A percentile compares a stretch with the other conserved stretches of the same genome.
These are phyloP conservation scores for Flaveria robusta DNA, from an alignment of 129 eudicot species.

Conservation along the genomic window DNA sequence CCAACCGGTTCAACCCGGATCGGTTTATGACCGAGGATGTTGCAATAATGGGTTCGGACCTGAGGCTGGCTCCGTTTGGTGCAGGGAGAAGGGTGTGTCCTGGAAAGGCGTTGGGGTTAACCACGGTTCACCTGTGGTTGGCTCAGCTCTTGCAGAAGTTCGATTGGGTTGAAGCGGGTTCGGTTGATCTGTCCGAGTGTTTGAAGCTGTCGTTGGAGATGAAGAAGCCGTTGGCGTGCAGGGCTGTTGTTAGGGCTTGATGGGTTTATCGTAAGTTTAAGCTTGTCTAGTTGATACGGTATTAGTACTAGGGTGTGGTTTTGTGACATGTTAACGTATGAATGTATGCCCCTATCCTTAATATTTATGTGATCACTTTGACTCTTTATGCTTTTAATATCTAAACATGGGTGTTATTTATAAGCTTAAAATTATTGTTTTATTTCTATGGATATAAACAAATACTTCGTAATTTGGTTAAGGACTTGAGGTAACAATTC, in stretches of 20 bases:
- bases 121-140: slow-evolving; percentile 84
- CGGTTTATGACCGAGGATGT: slow-evolving; percentile 67
- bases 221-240: slow-evolving; percentile 83
- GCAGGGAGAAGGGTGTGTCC: slow-evolving; percentile 99
- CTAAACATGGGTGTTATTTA: too few relatives aligned
- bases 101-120: slow-evolving; percentile 83
- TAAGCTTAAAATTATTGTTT: too few relatives aligned
- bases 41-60: slow-evolving; percentile 83
- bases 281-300: slow-evolving; percentile 3
- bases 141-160: slow-evolving; percentile 78
- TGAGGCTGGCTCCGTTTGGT: slow-evolving; percentile 91
- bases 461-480: too few relatives aligned
- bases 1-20: slow-evolving; percentile 64
- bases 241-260: slow-evolving; percentile 61
- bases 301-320: slow-evolving; percentile 18
- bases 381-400: not conserved
- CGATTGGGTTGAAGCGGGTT: slow-evolving; percentile 55
- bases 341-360: not conserved
- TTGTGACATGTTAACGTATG: slow-evolving; percentile 7
- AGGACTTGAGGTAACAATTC: too few relatives aligned
- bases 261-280: not conserved
- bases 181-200: slow-evolving; percentile 74
- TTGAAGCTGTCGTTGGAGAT: slow-evolving; percentile 92
- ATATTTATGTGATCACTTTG: slow-evolving; percentile 11
- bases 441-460: too few relatives aligned